These are phyloP conservation scores for Termitomyces sp. DNA, from an alignment of 1,284 basidiomycete species.

Conservation along the genomic window DNA sequence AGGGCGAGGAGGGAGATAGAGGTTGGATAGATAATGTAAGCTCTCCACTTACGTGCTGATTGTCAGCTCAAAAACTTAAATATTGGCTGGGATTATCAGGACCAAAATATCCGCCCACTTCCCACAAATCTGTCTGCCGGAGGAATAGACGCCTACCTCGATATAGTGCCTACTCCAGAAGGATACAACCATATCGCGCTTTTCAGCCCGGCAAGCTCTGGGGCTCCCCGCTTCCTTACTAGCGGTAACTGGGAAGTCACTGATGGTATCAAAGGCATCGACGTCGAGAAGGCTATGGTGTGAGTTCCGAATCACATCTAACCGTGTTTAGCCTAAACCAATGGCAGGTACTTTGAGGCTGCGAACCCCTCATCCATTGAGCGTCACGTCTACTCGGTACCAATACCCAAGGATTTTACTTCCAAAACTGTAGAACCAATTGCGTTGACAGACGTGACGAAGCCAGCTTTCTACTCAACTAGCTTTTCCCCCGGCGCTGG, in stretches of 20 bases:
- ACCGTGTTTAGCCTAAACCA: not conserved
- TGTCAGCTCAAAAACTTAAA: not conserved
- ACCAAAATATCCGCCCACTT: conserved; percentile 58
- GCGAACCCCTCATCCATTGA: conserved; percentile 80
- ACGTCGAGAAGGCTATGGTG: conserved; percentile 65
- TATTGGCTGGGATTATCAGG: conserved; percentile 32
- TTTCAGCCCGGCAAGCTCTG: conserved; percentile 70
- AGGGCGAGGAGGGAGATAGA: conserved; percentile 81
- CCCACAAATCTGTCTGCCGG: conserved; percentile 38
- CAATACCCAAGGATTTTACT: conserved; percentile 45
- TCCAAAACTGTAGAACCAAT: conserved; percentile 36
- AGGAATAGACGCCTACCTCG: conserved; percentile 66
- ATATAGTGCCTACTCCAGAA: conserved; percentile 73
- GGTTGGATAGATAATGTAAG: conserved; percentile 88
- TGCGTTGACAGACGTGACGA: conserved; percentile 62
- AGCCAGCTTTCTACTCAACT: conserved; percentile 60
- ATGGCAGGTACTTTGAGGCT: conserved; percentile 78
- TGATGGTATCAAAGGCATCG: conserved; percentile 67
- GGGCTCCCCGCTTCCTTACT: conserved; percentile 78
- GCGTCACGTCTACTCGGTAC: conserved; percentile 78
- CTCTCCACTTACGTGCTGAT: not conserved
- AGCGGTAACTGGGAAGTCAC: conserved; percentile 89
- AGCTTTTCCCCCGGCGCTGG: conserved; percentile 80
- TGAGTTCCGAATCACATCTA: conserved; percentile 36
- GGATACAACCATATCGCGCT: conserved; percentile 90